Evolutionary conservation across 306 rosid genomes (phyloP).

Genomic region (Inga leiocalycina): DNA sequence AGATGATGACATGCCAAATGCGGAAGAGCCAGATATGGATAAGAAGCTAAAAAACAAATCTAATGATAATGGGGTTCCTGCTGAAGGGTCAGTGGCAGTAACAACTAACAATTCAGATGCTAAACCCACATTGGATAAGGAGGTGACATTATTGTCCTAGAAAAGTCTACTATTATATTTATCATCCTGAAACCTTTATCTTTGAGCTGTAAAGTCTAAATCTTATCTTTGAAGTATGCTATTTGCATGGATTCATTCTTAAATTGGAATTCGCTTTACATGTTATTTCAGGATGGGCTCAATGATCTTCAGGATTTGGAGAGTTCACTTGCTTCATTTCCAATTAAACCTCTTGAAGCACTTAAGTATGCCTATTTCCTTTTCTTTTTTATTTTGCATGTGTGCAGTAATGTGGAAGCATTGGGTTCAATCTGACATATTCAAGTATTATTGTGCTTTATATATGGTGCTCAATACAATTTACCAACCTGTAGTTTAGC

Average conservation of each 20-base stretch:
- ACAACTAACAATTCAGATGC: slow-evolving; percentile 55
- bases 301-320: slow-evolving; percentile 76
- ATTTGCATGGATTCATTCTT: slow-evolving; percentile 12
- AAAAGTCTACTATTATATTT: slow-evolving; percentile 21
- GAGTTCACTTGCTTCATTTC: slow-evolving; percentile 85
- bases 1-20: slow-evolving; percentile 63
- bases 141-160: slow-evolving; percentile 49
- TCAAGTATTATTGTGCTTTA: not conserved
- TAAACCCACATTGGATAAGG: slow-evolving; percentile 58
- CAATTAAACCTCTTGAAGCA: slow-evolving; percentile 84
- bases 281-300: slow-evolving; percentile 73
- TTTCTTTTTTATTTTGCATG: not conserved
- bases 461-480: not conserved
- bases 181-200: slow-evolving; percentile 6
- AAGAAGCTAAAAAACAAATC: slow-evolving; percentile 48
- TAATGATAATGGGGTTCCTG: slow-evolving; percentile 52
- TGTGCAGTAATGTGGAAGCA: slow-evolving; percentile 19
- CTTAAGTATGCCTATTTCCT: slow-evolving; percentile 65
- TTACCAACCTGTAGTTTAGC: not conserved
- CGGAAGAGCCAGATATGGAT: slow-evolving; percentile 53
- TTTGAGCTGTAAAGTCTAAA: slow-evolving; percentile 13
- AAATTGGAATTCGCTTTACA: slow-evolving; percentile 12
- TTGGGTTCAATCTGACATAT: slow-evolving; percentile 19
- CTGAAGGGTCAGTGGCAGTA: slow-evolving; percentile 44
- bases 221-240: not conserved